phyloP scores from a whole-genome alignment of 257 asterid genomes.

The Rubia yunnanensis region DNA sequence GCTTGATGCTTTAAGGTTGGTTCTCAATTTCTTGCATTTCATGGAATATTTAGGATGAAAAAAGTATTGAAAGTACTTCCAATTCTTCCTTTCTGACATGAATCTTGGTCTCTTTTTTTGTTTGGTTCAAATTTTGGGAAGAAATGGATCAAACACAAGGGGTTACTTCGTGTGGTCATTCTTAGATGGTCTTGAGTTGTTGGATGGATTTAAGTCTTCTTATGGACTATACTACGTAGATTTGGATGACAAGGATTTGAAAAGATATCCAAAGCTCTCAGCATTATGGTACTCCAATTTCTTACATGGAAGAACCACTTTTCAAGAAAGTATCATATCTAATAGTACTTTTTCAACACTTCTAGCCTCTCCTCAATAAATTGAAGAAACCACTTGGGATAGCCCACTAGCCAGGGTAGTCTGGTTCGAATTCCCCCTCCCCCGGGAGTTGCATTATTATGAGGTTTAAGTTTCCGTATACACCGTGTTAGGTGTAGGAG shows the following conservation, averaged over 20 bases:
- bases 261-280: constrained; percentile 37
- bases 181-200: constrained; percentile 51
- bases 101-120: not conserved
- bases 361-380: not conserved
- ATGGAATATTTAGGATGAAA: not conserved
- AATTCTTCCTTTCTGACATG: not conserved
- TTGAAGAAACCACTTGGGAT: too few relatives aligned
- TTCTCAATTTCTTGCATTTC: not conserved
- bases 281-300: constrained; percentile 42
- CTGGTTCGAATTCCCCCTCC: too few relatives aligned
- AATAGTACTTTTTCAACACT: not conserved
- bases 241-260: constrained; percentile 38
- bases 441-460: too few relatives aligned
- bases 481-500: too few relatives aligned
- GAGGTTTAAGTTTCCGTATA: too few relatives aligned
- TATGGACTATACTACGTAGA: constrained; percentile 51
- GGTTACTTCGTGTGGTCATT: constrained; percentile 57
- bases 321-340: not conserved
- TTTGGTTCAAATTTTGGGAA: constrained; percentile 6
- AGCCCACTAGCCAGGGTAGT: too few relatives aligned
- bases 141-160: constrained; percentile 46
- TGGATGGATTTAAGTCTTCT: constrained; percentile 23
- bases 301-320: constrained; percentile 16
- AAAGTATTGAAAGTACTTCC: not conserved
- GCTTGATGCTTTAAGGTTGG: constrained; percentile 26